Percentiles rank a stretch among this genome's conserved stretches.
phyloP scores from a whole-genome alignment of 164 flowering plant genomes.

The Protea cynaroides region DNA sequence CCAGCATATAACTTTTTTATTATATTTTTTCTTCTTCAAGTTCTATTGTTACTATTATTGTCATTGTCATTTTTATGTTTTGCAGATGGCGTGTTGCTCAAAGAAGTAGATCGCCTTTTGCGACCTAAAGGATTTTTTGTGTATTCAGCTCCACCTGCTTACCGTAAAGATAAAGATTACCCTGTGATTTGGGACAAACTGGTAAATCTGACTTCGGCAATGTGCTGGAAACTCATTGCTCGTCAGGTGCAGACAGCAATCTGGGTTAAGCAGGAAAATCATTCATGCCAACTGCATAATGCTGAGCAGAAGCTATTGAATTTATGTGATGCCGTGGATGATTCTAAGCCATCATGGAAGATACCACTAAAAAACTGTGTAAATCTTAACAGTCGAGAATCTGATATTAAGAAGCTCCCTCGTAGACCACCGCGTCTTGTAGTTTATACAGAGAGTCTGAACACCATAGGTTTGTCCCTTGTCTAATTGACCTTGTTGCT shows the following conservation, averaged over 20 bases:
- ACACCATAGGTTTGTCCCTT: constrained; percentile 43
- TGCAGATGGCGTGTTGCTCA: constrained; percentile 86
- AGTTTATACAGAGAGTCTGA: constrained; percentile 49
- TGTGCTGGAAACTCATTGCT: constrained; percentile 98
- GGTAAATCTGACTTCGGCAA: constrained; percentile 66
- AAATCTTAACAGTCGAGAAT: constrained; percentile 16
- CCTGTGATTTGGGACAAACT: constrained; percentile 84
- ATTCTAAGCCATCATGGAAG: constrained; percentile 62
- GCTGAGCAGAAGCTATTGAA: constrained; percentile 46
- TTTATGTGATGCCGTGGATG: constrained; percentile 58
- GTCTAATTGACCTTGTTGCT: neutral
- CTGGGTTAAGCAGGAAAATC: constrained; percentile 64
- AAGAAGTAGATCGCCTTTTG: constrained; percentile 80
- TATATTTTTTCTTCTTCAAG: too few species aligned
- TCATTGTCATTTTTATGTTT: neutral
- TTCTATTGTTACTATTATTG: too few species aligned
- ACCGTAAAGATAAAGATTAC: constrained; percentile 80
- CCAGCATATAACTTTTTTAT: too few species aligned
- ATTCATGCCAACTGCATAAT: constrained; percentile 51
- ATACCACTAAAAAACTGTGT: constrained; percentile 68
- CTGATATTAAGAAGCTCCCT: constrained; percentile 45
- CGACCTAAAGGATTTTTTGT: constrained; percentile 87
- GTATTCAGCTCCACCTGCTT: constrained; percentile 97
- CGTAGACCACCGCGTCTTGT: constrained; percentile 72
- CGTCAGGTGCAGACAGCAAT: constrained; percentile 87